These are phyloP conservation scores for Graphilbum fragrans DNA, from an alignment of 2,329 filamentous ascomycete species.

Conservation along the genomic window DNA sequence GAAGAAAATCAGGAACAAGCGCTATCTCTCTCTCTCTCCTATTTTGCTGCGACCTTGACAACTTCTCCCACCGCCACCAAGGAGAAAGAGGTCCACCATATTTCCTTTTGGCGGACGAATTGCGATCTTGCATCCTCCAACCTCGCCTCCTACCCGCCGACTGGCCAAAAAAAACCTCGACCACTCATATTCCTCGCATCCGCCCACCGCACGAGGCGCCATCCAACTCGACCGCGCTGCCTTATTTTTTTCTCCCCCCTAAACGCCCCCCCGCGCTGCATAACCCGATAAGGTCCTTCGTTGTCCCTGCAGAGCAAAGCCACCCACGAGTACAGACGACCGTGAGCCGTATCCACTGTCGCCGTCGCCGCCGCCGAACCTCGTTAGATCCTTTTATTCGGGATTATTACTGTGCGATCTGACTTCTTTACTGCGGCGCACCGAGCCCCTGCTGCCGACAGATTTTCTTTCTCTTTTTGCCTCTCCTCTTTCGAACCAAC, in stretches of 20 bases:
- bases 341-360: too few relatives aligned
- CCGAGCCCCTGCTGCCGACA: too few relatives aligned
- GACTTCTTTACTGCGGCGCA: too few relatives aligned
- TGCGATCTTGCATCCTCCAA: not conserved
- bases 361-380: too few relatives aligned
- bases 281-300: not conserved
- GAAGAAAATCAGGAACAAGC: not conserved
- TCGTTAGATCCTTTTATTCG: too few relatives aligned
- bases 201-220: not conserved
- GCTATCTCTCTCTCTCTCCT: not conserved
- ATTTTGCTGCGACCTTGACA: not conserved
- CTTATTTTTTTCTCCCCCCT: not conserved
- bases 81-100: not conserved
- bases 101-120: constrained; percentile 1
- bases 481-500: not conserved
- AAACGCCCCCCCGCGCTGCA: not conserved
- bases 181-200: not conserved
- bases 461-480: too few relatives aligned
- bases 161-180: not conserved
- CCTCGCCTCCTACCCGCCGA: constrained; percentile 1
- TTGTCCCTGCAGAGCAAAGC: too few relatives aligned
- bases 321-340: too few relatives aligned
- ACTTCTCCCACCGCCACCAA: not conserved
- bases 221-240: not conserved
- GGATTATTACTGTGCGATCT: too few relatives aligned